phyloP scores from a whole-genome alignment of 2,329 filamentous ascomycete genomes.

The Salinomyces thailandicus region DNA sequence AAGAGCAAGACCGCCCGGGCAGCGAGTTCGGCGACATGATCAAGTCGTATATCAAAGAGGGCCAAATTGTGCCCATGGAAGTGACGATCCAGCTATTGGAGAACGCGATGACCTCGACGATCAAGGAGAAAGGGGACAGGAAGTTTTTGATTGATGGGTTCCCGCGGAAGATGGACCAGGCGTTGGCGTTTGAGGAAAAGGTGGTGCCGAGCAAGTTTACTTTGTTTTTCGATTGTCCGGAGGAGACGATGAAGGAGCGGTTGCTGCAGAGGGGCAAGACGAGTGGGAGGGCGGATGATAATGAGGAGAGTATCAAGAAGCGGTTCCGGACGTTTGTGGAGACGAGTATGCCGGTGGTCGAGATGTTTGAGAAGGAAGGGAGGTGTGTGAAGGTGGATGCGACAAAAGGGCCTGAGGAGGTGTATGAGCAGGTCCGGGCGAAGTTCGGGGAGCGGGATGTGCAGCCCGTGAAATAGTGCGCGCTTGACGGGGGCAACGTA shows the following conservation, averaged over 20 bases:
- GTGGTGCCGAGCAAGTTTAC: conserved; percentile 79
- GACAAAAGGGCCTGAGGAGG: conserved; percentile 54
- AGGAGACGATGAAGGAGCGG: conserved; percentile 74
- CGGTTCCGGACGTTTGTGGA: conserved; percentile 88
- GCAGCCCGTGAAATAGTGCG: conserved; percentile 11
- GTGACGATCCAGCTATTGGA: conserved; percentile 89
- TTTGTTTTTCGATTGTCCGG: conserved; percentile 88
- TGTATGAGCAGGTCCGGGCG: conserved; percentile 46
- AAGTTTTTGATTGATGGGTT: conserved; percentile 77
- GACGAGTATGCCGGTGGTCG: conserved; percentile 94
- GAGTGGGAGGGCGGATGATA: conserved; percentile 83
- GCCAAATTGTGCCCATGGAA: conserved; percentile 96
- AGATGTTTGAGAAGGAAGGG: conserved; percentile 65
- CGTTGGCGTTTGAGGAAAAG: conserved; percentile 78
- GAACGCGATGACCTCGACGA: conserved; percentile 73
- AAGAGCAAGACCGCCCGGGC: conserved; percentile 79
- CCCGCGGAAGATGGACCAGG: conserved; percentile 95
- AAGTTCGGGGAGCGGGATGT: conserved; percentile 37
- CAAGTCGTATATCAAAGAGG: conserved; percentile 84
- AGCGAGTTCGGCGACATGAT: conserved; percentile 89
- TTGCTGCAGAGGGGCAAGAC: conserved; percentile 87
- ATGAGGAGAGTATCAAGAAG: conserved; percentile 91
- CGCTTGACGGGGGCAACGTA: too few relatives aligned
- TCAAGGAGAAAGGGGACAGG: conserved; percentile 48
- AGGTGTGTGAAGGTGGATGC: conserved; percentile 74